Evolutionary conservation across 352 stramenopile species (phyloP), one percentile per base, ranked within the genome.

Genomic region (Phytophthora agathidicida): DNA sequence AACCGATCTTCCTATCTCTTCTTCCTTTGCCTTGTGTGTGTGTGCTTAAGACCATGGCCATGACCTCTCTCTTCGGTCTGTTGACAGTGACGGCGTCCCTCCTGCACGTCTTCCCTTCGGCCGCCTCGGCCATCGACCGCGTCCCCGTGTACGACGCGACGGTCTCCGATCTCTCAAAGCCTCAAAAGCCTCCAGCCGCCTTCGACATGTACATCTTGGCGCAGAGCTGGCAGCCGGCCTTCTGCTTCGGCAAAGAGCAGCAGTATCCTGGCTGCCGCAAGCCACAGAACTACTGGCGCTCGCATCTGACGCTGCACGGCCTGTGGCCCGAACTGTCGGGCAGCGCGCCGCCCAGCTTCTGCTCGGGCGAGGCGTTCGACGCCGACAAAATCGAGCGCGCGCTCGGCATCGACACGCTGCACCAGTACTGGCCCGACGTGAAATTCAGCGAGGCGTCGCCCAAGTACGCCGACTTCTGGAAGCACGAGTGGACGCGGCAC

Each of bases 401-500:
- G 38, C 68, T 96, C 17, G 90, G 90, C 3, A 56, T 93, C 31
- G 80, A 87, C 36, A 73, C 65, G 27, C 73, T 97, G 35, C 73
- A 87, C 28, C 45, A 90, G 55, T 93, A 76, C 54, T 97, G 90
- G 90, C 90, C 90, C 14, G 81, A 96, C 63, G 88, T 96, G 63
- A 95, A 97, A 65, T 75, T 73, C 62, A 53, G 36, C 43, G 65
- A 74, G 32, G 37, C 47, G 9, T 84, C 76, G 11, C 65, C 69
- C 1, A 45, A 77, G 65, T 96, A 89, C 74, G 71, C 66, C 19
- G 75, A 89, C 30, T 98, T 98, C 57, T 98, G 93, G 93, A 77
- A 86, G 51, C 94, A 98, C 66, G 94, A 98, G 66, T 98, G 94
- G 94, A 88, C 65, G 17, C 93, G 95, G 43, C 94, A 98, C 61